Evolutionary conservation across 805 yeast genomes (phyloP), one percentile per base, ranked within the genome.

Genomic region (Spathaspora passalidarum): DNA sequence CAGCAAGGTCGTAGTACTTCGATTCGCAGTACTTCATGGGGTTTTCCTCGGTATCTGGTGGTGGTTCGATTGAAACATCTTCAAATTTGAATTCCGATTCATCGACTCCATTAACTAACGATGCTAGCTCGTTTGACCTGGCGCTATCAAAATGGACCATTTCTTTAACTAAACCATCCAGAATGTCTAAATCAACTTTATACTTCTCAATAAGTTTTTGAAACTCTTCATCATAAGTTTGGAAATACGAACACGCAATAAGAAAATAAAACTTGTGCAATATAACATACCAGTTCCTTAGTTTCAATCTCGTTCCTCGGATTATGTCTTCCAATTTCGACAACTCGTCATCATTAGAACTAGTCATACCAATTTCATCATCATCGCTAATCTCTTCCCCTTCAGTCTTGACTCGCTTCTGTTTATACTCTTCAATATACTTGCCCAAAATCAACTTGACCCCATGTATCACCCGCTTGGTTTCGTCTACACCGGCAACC

Each of bases 231-330:
- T 72, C 74, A 47, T 68, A 62, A 8, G 56, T 45, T 50, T 85
- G 91, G 51, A 75, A 87, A 56, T 85, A 79, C 0, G 86, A 79
- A 1, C 90, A 80, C 0, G 88, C 97, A 20, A 86, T 68, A 50
- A 89, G 79, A 57, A 91, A 92, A 57, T 80, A 85, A 38, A 84
- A 75, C 43, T 91, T 82, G 60, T 94, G 97, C 13, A 88, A 64
- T 9, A 81, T 56, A 42, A 88, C 85, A 25, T 75, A 53, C 80
- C 82, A 76, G 11, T 68, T 57, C 49, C 86, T 64, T 9, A 76
- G 55, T 43, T 75, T 66, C 7, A 55, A 11, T 42, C 60, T 62
- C 1, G 55, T 43, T 2, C 49, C 32, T 13, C 54, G 51, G n/a
- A 66, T 58, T 8, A 48, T 47, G 9, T 68, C 75, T 42, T 61